phyloP scores from a whole-genome alignment of 164 flowering plant species.

The Chimonanthus praecox region DNA sequence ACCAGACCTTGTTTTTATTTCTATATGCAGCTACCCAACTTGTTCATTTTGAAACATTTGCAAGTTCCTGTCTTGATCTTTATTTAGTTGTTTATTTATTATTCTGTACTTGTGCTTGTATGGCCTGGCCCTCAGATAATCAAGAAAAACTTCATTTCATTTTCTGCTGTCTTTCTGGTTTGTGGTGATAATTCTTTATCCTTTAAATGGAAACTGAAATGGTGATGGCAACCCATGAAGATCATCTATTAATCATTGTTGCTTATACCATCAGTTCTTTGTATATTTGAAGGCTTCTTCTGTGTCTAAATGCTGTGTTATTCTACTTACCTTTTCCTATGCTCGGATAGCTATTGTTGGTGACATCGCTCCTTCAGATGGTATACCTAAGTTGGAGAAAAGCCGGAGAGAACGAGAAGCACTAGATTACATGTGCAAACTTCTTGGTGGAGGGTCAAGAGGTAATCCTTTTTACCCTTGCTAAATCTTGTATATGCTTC shows the following conservation, averaged over 20 bases:
- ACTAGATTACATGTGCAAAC: slow-evolving; percentile 68
- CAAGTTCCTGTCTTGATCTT: too few relatives aligned
- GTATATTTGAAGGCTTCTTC: too few relatives aligned
- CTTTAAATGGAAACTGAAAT: background rate
- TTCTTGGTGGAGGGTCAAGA: slow-evolving; percentile 84
- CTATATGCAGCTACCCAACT: too few relatives aligned
- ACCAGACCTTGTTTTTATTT: too few relatives aligned
- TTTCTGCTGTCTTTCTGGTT: background rate
- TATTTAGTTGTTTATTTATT: too few relatives aligned
- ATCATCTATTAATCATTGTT: background rate
- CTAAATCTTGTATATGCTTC: too few relatives aligned
- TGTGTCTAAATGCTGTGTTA: background rate
- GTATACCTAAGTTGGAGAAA: slow-evolving; percentile 79
- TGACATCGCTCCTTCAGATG: slow-evolving; percentile 88
- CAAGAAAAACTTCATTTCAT: background rate
- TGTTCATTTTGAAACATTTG: too few relatives aligned
- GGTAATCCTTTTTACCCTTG: slow-evolving; percentile 30
- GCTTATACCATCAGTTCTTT: background rate
- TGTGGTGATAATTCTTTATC: background rate
- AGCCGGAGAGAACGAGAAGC: slow-evolving; percentile 77
- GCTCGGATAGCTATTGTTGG: slow-evolving; percentile 80
- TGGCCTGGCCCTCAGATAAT: too few relatives aligned
- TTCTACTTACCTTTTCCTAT: slow-evolving; percentile 1
- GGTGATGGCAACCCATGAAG: background rate
- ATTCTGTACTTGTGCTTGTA: too few relatives aligned